A percentile compares a stretch with the other conserved stretches of the same genome.
Conservation (phyloP, 805 yeast genomes). For the Ascoidea rubescens region DNA sequence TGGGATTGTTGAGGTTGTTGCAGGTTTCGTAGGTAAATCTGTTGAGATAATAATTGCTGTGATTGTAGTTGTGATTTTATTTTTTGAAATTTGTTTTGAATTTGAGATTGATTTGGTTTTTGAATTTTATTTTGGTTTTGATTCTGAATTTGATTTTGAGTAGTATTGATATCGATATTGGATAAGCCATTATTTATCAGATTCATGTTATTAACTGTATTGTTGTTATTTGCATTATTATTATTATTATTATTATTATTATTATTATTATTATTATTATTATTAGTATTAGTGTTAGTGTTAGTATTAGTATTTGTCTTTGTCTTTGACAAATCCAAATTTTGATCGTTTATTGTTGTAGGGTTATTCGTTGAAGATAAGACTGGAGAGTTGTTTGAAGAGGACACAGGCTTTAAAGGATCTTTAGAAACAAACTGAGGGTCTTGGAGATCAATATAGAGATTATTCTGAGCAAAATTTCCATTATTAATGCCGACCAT, state of each 20-base stretch:
- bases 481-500: not conserved
- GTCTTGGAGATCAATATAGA: not conserved
- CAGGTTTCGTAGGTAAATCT: not conserved
- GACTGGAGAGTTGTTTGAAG: not conserved
- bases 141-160: not conserved
- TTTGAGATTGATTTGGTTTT: not conserved
- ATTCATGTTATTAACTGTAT: not conserved
- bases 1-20: constrained; percentile 1
- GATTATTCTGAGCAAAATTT: not conserved
- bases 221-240: not conserved
- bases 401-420: not conserved
- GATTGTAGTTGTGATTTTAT: too few species aligned
- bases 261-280: too few species aligned
- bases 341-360: not conserved
- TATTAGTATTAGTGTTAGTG: not conserved
- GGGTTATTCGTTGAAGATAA: not conserved
- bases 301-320: not conserved
- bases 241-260: too few species aligned
- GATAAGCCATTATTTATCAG: not conserved
- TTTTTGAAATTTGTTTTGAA: too few species aligned
- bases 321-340: not conserved
- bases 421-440: not conserved
- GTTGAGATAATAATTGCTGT: too few species aligned
- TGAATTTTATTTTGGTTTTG: not conserved
- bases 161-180: not conserved